Percentiles rank a stretch among this genome's conserved stretches.
phyloP scores from a whole-genome alignment of 257 asterid species.

The Capsicum pubescens region DNA sequence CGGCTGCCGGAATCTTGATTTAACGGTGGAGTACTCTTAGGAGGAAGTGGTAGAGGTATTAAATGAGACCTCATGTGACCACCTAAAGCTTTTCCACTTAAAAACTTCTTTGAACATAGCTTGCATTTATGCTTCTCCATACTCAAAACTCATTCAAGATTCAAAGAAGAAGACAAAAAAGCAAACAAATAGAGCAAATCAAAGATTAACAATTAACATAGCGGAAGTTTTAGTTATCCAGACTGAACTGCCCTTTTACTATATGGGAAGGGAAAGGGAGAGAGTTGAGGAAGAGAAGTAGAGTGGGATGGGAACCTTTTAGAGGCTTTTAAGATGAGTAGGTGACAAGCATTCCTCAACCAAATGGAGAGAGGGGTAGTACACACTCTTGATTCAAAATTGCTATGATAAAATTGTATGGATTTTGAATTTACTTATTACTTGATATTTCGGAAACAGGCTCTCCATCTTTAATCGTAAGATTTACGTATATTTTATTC shows the following conservation, averaged over 20 bases:
- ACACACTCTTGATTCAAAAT: constrained; percentile 37
- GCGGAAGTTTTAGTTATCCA: too few relatives aligned
- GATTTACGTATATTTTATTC: too few relatives aligned
- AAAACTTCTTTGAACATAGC: constrained; percentile 58
- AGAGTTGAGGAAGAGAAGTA: constrained; percentile 28
- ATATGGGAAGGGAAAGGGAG: background rate
- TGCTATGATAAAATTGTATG: background rate
- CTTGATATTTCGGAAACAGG: too few relatives aligned
- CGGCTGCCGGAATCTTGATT: constrained; percentile 33
- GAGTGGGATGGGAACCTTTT: constrained; percentile 37
- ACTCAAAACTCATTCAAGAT: constrained; percentile 2
- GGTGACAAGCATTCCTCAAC: constrained; percentile 64
- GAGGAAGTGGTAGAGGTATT: constrained; percentile 59
- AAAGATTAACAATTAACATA: background rate
- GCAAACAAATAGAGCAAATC: background rate
- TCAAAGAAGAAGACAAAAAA: background rate
- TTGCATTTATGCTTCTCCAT: constrained; percentile 61
- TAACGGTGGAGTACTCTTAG: constrained; percentile 42
- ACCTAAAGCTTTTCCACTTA: constrained; percentile 68
- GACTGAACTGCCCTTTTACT: too few relatives aligned
- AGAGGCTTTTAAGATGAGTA: constrained; percentile 46
- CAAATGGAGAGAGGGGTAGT: constrained; percentile 30
- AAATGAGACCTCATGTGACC: constrained; percentile 79
- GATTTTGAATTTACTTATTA: background rate
- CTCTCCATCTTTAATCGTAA: too few relatives aligned